phyloP scores from a whole-genome alignment of 2,329 filamentous ascomycete genomes.

The Aureobasidium sp. region DNA sequence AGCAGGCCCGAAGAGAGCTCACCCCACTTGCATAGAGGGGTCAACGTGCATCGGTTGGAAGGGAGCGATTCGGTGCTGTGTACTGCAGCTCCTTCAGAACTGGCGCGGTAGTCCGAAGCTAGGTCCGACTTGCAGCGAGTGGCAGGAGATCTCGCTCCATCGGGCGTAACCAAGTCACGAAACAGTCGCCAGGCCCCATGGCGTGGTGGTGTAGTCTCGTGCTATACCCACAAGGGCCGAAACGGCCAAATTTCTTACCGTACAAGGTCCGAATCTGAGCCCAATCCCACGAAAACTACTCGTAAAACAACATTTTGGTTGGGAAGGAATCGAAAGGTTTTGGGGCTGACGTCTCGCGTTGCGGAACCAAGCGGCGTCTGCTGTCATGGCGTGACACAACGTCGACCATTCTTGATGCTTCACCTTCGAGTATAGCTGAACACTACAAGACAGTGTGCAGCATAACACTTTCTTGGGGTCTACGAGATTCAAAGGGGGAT shows the following conservation, averaged over 20 bases:
- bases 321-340: slow-evolving; percentile 2
- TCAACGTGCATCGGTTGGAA: slow-evolving; percentile 13
- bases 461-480: neutral
- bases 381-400: slow-evolving; percentile 11
- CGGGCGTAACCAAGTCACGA: slow-evolving; percentile 4
- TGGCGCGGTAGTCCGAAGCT: slow-evolving; percentile 12
- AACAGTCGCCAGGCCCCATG: neutral
- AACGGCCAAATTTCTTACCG: slow-evolving; percentile 5
- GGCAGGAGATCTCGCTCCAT: slow-evolving; percentile 8
- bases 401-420: neutral
- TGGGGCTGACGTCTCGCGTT: slow-evolving; percentile 1
- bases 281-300: neutral
- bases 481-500: neutral
- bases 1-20: slow-evolving; percentile 11
- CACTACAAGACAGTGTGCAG: neutral
- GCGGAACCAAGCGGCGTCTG: neutral
- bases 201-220: slow-evolving; percentile 8
- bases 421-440: neutral
- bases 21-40: slow-evolving; percentile 12
- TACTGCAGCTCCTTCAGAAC: neutral
- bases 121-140: neutral
- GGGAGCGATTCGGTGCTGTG: slow-evolving; percentile 1
- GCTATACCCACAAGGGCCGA: slow-evolving; percentile 12
- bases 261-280: slow-evolving; percentile 6
- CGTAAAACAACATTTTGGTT: slow-evolving; percentile 1